Percentiles rank a stretch among this genome's conserved stretches.
These are phyloP conservation scores for Amanita fuliginea DNA, from an alignment of 768 basidiomycete species.

Conservation along the genomic window DNA sequence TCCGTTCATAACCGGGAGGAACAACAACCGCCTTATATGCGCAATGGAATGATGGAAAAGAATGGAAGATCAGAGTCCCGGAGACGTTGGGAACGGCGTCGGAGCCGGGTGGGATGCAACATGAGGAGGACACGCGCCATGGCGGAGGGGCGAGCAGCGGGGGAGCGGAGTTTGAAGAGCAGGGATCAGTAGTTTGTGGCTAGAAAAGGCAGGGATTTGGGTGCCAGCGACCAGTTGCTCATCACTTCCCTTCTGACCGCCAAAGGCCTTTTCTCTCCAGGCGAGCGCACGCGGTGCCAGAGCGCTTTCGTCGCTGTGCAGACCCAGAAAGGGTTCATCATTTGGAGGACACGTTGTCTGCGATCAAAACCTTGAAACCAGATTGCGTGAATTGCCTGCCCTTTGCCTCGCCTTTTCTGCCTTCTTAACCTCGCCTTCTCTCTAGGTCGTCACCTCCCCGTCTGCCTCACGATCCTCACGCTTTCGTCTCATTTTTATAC, in stretches of 20 bases:
- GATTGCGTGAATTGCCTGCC: slow-evolving; percentile 39
- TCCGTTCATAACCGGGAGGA: no score
- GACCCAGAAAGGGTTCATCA: slow-evolving; percentile 20
- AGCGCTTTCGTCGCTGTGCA: slow-evolving; percentile 1
- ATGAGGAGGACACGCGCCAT: no score
- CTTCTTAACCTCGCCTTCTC: slow-evolving; percentile 33
- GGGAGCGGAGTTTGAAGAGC: no score
- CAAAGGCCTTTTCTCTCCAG: background rate
- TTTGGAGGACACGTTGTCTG: slow-evolving; percentile 66
- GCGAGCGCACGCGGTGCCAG: background rate
- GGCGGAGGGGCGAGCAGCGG: no score
- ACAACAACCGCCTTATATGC: no score
- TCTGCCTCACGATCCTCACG: slow-evolving; percentile 49
- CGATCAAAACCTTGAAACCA: slow-evolving; percentile 56
- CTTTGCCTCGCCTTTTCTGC: slow-evolving; percentile 47
- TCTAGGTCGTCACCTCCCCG: slow-evolving; percentile 17
- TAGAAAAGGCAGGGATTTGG: no score
- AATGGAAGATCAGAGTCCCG: no score
- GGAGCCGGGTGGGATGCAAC: no score
- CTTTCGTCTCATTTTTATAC: slow-evolving; percentile 42
- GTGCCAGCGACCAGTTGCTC: no score
- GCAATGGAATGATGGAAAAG: no score
- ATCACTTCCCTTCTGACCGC: background rate
- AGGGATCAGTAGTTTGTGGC: no score
- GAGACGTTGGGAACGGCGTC: no score